Evolutionary conservation across 305 asterid species (phyloP).

Genomic region (Solanum hybrid): DNA sequence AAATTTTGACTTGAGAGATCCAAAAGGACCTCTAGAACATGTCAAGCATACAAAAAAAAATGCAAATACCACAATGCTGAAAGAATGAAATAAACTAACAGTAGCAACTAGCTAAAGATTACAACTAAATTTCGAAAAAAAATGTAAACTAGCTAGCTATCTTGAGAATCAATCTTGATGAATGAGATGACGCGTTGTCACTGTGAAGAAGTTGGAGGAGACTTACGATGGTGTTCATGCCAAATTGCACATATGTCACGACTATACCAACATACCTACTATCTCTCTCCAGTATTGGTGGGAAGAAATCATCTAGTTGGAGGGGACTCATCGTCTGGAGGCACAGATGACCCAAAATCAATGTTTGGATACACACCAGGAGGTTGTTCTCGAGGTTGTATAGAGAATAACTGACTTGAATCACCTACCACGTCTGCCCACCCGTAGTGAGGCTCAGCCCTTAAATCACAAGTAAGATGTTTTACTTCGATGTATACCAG

Average conservation of each 20-base stretch:
- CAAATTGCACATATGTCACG: not conserved
- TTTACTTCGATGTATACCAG: not conserved
- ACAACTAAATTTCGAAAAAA: conserved; percentile 6
- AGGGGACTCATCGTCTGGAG: conserved; percentile 3
- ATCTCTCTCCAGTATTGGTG: not conserved
- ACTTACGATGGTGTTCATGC: conserved; percentile 10
- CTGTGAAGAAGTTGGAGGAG: not conserved
- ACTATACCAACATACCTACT: not conserved
- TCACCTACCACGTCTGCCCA: conserved; percentile 99
- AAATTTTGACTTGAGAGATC: not conserved
- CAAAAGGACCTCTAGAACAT: not conserved
- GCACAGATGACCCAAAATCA: conserved; percentile 52
- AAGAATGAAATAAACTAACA: conserved; percentile 45
- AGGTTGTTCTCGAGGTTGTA: conserved; percentile 72
- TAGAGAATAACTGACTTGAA: conserved; percentile 71
- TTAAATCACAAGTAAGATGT: conserved; percentile 5
- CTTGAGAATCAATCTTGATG: not conserved
- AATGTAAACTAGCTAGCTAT: conserved; percentile 13
- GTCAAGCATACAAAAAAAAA: not conserved
- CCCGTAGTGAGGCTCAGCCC: conserved; percentile 98
- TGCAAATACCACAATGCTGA: conserved; percentile 12
- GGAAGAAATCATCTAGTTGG: conserved; percentile 2
- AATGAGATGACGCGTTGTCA: not conserved
- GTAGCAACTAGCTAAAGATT: conserved; percentile 6
- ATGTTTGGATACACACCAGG: conserved; percentile 73